Percentiles rank a stretch among this genome's conserved stretches.
Conservation (phyloP, 1,284 basidiomycete species). For the Sparassis latifolia region DNA sequence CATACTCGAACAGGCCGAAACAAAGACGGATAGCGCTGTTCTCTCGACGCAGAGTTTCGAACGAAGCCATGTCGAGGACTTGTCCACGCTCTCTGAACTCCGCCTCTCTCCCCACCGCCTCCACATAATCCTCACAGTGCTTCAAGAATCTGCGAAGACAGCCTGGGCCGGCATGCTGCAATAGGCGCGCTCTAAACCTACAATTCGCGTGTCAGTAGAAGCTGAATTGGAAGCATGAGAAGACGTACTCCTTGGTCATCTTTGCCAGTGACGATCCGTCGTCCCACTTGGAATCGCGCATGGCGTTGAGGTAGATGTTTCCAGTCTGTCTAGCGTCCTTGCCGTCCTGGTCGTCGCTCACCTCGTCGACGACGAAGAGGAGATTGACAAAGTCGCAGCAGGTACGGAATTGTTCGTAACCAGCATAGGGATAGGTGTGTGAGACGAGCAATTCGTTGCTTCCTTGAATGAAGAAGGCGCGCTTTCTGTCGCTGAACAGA, state of each 20-base stretch:
- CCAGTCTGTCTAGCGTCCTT: constrained; percentile 48
- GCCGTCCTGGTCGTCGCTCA: constrained; percentile 59
- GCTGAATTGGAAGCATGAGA: constrained; percentile 1
- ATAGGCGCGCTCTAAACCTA: constrained; percentile 48
- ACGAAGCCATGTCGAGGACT: constrained; percentile 27
- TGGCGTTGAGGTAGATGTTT: constrained; percentile 35
- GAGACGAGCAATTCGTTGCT: constrained; percentile 60
- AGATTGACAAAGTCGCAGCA: constrained; percentile 62
- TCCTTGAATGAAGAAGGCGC: constrained; percentile 53
- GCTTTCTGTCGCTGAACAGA: constrained; percentile 53
- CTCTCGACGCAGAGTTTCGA: constrained; percentile 31
- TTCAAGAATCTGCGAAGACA: constrained; percentile 33
- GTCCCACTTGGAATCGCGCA: constrained; percentile 28
- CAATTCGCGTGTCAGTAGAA: neutral
- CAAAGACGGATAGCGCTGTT: constrained; percentile 34
- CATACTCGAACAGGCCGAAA: constrained; percentile 34
- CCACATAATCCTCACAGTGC: constrained; percentile 29
- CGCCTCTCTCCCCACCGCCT: constrained; percentile 31
- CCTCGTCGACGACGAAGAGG: constrained; percentile 65
- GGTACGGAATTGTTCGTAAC: constrained; percentile 52
- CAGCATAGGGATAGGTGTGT: constrained; percentile 54
- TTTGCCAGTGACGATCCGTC: constrained; percentile 28
- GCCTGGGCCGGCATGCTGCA: constrained; percentile 36
- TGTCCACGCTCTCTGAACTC: constrained; percentile 26
- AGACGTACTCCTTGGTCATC: constrained; percentile 28